Evolutionary conservation across 768 basidiomycete species (phyloP).

Genomic region (Crepidotus variabilis): DNA sequence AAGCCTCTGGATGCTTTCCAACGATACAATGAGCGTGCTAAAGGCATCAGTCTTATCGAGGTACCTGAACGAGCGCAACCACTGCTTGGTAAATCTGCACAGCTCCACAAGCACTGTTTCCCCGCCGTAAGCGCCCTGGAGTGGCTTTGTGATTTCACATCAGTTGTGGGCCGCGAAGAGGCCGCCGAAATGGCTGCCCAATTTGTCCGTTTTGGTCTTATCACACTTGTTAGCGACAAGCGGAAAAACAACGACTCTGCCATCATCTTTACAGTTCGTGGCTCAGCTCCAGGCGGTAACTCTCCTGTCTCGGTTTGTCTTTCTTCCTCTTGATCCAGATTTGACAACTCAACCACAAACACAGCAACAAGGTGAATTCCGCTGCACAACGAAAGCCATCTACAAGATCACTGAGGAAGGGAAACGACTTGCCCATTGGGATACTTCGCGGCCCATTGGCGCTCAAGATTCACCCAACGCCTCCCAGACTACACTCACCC

Average conservation of each 20-base stretch:
- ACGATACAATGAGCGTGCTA: slow-evolving; percentile 77
- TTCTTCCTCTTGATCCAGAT: slow-evolving; percentile 7
- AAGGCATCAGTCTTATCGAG: slow-evolving; percentile 69
- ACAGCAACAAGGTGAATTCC: slow-evolving; percentile 93
- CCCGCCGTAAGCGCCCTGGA: slow-evolving; percentile 84
- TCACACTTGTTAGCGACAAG: slow-evolving; percentile 86
- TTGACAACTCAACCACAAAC: slow-evolving; percentile 13
- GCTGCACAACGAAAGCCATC: slow-evolving; percentile 92
- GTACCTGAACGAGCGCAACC: slow-evolving; percentile 63
- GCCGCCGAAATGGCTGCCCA: slow-evolving; percentile 98
- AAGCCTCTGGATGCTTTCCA: slow-evolving; percentile 58
- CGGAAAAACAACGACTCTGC: slow-evolving; percentile 89
- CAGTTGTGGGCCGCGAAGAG: slow-evolving; percentile 92
- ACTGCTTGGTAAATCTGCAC: slow-evolving; percentile 41
- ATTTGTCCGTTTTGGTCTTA: slow-evolving; percentile 92
- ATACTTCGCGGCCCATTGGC: slow-evolving; percentile 37
- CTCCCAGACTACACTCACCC: slow-evolving; percentile 58
- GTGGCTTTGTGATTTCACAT: slow-evolving; percentile 98
- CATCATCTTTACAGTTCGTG: slow-evolving; percentile 89
- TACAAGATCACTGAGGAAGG: slow-evolving; percentile 96
- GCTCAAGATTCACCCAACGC: slow-evolving; percentile 56
- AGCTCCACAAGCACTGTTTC: slow-evolving; percentile 71
- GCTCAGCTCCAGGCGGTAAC: slow-evolving; percentile 70
- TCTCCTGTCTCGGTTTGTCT: slow-evolving; percentile 68
- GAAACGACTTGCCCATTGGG: slow-evolving; percentile 82